Conservation (phyloP, 2,329 filamentous ascomycete genomes). For the Stemphylium lycopersici region DNA sequence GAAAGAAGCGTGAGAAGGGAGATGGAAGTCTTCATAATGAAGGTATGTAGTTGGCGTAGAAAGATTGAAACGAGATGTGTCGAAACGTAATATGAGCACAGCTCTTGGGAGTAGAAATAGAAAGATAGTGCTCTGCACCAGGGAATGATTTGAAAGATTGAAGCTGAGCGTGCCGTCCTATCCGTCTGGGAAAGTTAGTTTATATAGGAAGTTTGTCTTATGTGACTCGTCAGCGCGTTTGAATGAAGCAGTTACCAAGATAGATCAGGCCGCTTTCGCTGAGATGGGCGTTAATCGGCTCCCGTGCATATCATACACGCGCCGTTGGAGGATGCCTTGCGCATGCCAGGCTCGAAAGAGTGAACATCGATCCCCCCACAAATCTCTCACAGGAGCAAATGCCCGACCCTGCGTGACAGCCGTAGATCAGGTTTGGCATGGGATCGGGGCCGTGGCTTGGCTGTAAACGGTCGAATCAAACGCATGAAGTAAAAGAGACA, state of each 20-base stretch:
- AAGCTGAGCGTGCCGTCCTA: conserved; percentile 25
- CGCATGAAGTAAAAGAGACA: conserved; percentile 29
- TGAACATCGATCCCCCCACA: conserved; percentile 26
- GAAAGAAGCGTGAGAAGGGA: conserved; percentile 45
- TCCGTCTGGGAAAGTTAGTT: conserved; percentile 15
- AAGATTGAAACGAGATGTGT: conserved; percentile 32
- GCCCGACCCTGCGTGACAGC: conserved; percentile 26
- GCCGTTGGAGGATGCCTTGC: conserved; percentile 43
- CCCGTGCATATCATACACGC: conserved; percentile 42
- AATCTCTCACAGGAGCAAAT: conserved; percentile 37
- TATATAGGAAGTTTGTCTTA: conserved; percentile 29
- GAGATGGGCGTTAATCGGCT: conserved; percentile 28
- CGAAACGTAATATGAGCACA: conserved; percentile 43
- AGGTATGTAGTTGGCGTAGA: conserved; percentile 10
- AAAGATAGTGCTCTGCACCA: conserved; percentile 44
- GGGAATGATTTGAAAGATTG: conserved; percentile 24
- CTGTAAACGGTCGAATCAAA: conserved; percentile 43
- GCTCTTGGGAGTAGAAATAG: conserved; percentile 40
- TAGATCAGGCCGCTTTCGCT: conserved; percentile 19
- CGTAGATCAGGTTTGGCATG: conserved; percentile 20
- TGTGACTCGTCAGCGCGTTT: conserved; percentile 12
- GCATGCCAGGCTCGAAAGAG: conserved; percentile 25
- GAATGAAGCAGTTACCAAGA: conserved; percentile 17
- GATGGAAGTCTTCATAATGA: conserved; percentile 45
- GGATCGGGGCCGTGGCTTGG: conserved; percentile 25